Conservation (phyloP, 139 green algal genomes). For the Chlamydomonas urium region DNA sequence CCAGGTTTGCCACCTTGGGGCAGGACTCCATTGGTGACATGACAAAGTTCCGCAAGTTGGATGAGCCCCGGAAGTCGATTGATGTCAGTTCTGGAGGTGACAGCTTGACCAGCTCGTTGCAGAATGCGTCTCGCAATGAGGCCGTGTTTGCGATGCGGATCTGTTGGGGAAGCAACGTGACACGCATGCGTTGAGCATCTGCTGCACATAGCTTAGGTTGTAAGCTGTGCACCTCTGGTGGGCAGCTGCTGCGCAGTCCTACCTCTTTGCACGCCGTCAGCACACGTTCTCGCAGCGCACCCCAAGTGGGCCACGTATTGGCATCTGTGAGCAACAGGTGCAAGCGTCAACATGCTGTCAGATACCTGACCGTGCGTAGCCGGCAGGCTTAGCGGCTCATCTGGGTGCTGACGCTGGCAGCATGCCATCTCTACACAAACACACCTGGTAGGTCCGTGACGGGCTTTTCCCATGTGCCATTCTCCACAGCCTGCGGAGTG, state of each 20-base stretch:
- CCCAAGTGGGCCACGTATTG: conserved; percentile 76
- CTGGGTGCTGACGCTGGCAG: too few relatives aligned
- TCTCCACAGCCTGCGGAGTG: conserved; percentile 67
- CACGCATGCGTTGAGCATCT: not conserved
- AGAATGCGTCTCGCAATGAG: conserved; percentile 66
- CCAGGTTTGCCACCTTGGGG: conserved; percentile 54
- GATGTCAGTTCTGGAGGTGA: conserved; percentile 56
- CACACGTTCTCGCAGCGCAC: conserved; percentile 68
- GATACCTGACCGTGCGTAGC: not conserved
- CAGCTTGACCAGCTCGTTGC: conserved; percentile 71
- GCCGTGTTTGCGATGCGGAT: conserved; percentile 58
- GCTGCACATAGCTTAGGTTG: not conserved
- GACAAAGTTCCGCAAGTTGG: conserved; percentile 63
- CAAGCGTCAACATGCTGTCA: too few relatives aligned
- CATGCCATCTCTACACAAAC: too few relatives aligned
- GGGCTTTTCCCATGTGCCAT: conserved; percentile 57
- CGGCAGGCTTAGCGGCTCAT: too few relatives aligned
- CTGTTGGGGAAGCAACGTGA: conserved; percentile 13
- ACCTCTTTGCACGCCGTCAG: conserved; percentile 60
- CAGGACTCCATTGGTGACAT: conserved; percentile 58
- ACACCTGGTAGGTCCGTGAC: conserved; percentile 50
- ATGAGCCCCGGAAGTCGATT: conserved; percentile 47
- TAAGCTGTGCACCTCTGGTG: too few relatives aligned
- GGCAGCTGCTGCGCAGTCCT: not conserved
- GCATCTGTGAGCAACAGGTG: conserved; percentile 47